Evolutionary conservation across 768 basidiomycete species (phyloP).

Genomic region (Termitomyces heimii): DNA sequence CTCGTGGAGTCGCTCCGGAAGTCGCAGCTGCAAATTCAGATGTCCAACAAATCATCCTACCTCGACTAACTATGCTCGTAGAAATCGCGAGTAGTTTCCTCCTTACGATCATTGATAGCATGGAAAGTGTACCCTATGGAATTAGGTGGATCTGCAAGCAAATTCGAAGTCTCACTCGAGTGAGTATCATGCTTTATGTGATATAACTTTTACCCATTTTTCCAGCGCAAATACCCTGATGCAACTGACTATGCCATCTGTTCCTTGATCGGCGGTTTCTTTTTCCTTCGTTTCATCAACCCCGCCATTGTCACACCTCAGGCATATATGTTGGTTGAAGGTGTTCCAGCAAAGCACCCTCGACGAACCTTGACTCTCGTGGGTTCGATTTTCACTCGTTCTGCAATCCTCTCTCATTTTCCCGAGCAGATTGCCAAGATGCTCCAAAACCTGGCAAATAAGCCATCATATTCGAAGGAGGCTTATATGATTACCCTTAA

Average conservation of each 20-base stretch:
- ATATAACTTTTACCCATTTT: background rate
- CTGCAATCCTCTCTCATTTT: conserved; percentile 1
- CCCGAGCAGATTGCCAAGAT: conserved; percentile 89
- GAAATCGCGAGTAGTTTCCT: conserved; percentile 99
- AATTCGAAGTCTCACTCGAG: conserved; percentile 92
- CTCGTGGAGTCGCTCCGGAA: conserved; percentile 91
- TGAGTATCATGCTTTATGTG: conserved; percentile 29
- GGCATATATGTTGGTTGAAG: conserved; percentile 99
- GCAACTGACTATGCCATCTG: conserved; percentile 98
- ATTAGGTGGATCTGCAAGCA: conserved; percentile 99
- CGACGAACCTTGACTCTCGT: conserved; percentile 89
- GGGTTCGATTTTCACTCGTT: conserved; percentile 13
- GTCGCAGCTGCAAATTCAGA: conserved; percentile 91
- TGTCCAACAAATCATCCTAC: conserved; percentile 97
- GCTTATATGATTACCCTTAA: conserved; percentile 98
- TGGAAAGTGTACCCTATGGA: conserved; percentile 98
- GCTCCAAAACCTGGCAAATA: conserved; percentile 98
- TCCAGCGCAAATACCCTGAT: conserved; percentile 95
- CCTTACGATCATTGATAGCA: conserved; percentile 94
- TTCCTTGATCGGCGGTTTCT: conserved; percentile 98
- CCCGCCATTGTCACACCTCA: conserved; percentile 99
- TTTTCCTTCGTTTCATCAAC: conserved; percentile 99
- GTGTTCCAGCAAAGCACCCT: conserved; percentile 96
- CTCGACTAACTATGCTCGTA: conserved; percentile 97
- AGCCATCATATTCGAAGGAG: conserved; percentile 97